phyloP scores from a whole-genome alignment of 2,329 filamentous ascomycete genomes.

The Lasiodiplodia sp. region DNA sequence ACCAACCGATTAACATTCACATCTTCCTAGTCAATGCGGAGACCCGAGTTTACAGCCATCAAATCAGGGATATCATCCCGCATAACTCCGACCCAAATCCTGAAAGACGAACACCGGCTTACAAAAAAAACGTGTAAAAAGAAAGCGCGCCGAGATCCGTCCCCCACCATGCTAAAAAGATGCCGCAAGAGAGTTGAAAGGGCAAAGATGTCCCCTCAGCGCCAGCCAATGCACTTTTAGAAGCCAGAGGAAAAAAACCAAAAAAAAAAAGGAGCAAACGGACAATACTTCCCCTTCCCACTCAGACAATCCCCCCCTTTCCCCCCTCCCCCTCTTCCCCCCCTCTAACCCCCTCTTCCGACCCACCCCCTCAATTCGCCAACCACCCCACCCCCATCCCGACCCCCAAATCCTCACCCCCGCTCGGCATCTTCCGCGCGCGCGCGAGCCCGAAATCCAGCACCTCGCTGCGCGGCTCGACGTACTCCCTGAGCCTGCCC shows the following conservation, averaged over 20 bases:
- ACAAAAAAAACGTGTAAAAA: background rate
- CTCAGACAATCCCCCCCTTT: background rate
- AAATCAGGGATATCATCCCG: constrained; percentile 5
- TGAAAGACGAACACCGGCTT: background rate
- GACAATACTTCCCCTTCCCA: background rate
- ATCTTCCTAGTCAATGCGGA: background rate
- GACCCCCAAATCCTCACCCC: background rate
- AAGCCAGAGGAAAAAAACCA: background rate
- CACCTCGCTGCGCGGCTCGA: constrained; percentile 55
- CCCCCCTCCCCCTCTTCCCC: background rate
- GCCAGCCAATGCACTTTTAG: background rate
- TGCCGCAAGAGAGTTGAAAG: background rate
- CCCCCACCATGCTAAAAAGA: background rate
- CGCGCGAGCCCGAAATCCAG: constrained; percentile 48
- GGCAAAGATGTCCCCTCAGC: background rate
- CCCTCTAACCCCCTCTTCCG: too few species aligned
- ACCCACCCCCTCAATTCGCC: background rate
- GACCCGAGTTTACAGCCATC: background rate
- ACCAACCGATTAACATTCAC: background rate
- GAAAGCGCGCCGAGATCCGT: background rate
- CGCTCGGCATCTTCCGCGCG: constrained; percentile 20
- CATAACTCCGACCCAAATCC: background rate
- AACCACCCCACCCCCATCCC: constrained; percentile 12
- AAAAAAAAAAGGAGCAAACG: background rate
- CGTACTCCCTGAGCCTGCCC: constrained; percentile 55